These are phyloP conservation scores for Capsicum rhomboideum DNA, from an alignment of 257 asterid species.

Conservation along the genomic window DNA sequence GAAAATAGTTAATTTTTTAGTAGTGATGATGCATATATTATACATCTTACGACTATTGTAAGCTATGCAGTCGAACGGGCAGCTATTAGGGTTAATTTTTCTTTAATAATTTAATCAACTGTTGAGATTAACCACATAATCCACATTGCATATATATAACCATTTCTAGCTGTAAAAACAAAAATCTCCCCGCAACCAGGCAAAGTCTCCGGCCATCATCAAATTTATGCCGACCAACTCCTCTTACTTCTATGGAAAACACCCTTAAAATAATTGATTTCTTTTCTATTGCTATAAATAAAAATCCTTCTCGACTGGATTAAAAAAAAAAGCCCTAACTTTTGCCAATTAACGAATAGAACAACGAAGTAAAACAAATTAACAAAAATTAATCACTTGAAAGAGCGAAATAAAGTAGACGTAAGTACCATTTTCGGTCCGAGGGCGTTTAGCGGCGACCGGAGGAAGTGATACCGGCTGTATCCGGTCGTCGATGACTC, in stretches of 20 bases:
- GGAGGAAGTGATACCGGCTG: constrained; percentile 31
- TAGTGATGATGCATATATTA: no score
- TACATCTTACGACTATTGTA: no score
- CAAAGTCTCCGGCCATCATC: not conserved
- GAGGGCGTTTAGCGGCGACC: constrained; percentile 59
- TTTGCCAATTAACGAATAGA: not conserved
- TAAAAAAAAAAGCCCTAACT: not conserved
- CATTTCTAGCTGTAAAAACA: not conserved
- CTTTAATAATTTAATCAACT: no score
- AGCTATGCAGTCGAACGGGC: no score
- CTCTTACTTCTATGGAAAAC: not conserved
- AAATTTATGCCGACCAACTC: not conserved
- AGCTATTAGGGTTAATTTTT: no score
- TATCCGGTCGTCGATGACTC: constrained; percentile 43
- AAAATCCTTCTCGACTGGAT: not conserved
- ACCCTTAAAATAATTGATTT: not conserved
- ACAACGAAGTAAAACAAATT: not conserved
- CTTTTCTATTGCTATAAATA: no score
- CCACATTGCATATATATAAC: not conserved
- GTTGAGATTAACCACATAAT: not conserved
- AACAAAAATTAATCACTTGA: not conserved
- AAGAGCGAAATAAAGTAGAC: not conserved
- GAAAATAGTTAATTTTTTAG: no score
- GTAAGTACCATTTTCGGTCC: constrained; percentile 52
- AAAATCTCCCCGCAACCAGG: no score